Evolutionary conservation across 345 rosid genomes (phyloP), one percentile per base, ranked within the genome.

Genomic region (Populus alba): DNA sequence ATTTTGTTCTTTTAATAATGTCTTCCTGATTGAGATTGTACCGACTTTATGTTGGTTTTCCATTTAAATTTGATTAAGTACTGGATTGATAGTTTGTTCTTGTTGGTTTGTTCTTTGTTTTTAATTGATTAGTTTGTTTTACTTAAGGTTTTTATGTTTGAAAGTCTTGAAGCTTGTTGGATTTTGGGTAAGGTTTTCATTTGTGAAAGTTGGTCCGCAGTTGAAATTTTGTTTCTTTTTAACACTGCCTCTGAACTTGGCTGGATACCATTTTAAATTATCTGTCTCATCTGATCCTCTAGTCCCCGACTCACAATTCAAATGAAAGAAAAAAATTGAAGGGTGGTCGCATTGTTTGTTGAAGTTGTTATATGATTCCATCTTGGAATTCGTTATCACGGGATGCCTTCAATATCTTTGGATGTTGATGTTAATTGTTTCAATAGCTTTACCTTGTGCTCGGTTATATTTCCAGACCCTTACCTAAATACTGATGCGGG

Each of bases 401-500:
- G 29, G 23, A 23, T n/a, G 29, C 65, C 65, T 59, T 59, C 29
- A 59, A 23, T 59, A 25, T 59, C 65, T 59, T 59, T 59, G 29
- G 29, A 59, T 59, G 65, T 59, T 59, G 25, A n/a, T 59, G 29
- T 59, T 59, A 10, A 2, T 53, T 53, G 59, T 53, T 53, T 59
- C 65, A n/a, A n/a, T 59, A 59, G 6, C 29, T 29, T 23, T 7
- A 59, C 15, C 15, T 23, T 25, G 25, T 59, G 65, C 65, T 59
- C 23, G 15, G 65, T 37, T 43, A 38, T n/a, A 18, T 71, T 49
- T 80, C 5, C 86, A 95, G 99, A 96, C 91, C 99, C 98, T 83
- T 96, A 96, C 83, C 81, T 96, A 43, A 96, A 96, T 72, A 90
- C 89, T 33, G 99, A 96, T 87, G 99, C 99, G 18, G 99, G 99